phyloP scores from a whole-genome alignment of 768 basidiomycete species.

The Kwoniella sp. region DNA sequence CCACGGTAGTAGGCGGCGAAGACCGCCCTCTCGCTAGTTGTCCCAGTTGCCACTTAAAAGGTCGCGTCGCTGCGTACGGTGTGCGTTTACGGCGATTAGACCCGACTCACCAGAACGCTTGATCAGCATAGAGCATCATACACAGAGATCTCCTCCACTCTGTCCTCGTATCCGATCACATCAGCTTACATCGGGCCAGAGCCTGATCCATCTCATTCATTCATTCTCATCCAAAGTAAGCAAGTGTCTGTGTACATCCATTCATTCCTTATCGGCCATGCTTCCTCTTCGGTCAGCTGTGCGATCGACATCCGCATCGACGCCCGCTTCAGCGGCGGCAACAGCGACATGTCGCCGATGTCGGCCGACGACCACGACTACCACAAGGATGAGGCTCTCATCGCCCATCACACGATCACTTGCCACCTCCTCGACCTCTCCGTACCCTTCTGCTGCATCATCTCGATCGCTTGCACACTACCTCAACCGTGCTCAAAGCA shows the following conservation, averaged over 20 bases:
- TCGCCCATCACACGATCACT: constrained; percentile 15
- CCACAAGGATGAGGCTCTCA: no score
- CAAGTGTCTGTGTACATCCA: not conserved
- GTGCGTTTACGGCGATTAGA: constrained; percentile 1
- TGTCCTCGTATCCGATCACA: not conserved
- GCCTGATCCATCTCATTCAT: not conserved
- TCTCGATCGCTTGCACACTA: constrained; percentile 16
- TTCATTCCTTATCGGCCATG: constrained; percentile 29
- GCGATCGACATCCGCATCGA: constrained; percentile 34
- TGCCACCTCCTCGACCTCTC: constrained; percentile 14
- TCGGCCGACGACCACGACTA: constrained; percentile 46
- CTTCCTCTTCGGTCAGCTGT: constrained; percentile 36
- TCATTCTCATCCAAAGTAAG: no score
- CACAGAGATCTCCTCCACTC: not conserved
- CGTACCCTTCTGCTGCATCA: not conserved
- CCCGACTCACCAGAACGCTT: not conserved
- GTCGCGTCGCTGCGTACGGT: no score
- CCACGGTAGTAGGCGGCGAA: no score
- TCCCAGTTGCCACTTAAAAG: constrained; percentile 1
- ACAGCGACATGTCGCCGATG: constrained; percentile 24
- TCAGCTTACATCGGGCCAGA: not conserved
- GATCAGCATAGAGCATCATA: not conserved
- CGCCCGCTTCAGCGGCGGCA: constrained; percentile 2
- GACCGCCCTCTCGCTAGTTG: no score
- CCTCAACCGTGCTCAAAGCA: not conserved